Conservation (phyloP, 2,329 filamentous ascomycete genomes). For the Venturia pyrina region DNA sequence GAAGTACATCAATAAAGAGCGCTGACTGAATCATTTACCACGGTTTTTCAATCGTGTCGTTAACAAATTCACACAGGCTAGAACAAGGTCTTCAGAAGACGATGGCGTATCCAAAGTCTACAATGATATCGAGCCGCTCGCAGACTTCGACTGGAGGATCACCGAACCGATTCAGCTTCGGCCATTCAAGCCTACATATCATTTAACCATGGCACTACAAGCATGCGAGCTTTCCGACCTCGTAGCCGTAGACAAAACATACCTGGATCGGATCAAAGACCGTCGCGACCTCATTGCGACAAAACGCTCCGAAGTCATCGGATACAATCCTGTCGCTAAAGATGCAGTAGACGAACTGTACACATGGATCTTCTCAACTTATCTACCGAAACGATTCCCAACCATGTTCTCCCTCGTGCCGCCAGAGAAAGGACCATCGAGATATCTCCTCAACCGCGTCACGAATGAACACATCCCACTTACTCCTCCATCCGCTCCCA, state of each 20-base stretch:
- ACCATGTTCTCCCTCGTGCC: constrained; percentile 37
- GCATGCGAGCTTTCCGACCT: constrained; percentile 44
- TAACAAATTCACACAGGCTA: background rate
- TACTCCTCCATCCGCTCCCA: constrained; percentile 22
- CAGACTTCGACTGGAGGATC: constrained; percentile 40
- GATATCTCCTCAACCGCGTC: constrained; percentile 34
- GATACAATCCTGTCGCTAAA: constrained; percentile 26
- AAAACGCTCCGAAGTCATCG: constrained; percentile 32
- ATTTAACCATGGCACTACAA: constrained; percentile 53
- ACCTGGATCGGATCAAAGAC: constrained; percentile 40
- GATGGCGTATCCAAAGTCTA: constrained; percentile 22
- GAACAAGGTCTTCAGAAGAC: background rate
- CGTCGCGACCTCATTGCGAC: constrained; percentile 38
- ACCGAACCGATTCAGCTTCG: constrained; percentile 44
- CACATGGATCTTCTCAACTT: constrained; percentile 41
- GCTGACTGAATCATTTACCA: background rate
- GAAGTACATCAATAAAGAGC: too few species aligned
- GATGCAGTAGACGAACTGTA: constrained; percentile 48
- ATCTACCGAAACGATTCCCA: constrained; percentile 49
- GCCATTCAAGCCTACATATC: constrained; percentile 51
- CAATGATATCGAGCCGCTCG: constrained; percentile 34
- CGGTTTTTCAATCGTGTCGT: background rate
- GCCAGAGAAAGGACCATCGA: constrained; percentile 13
- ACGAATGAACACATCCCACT: constrained; percentile 35
- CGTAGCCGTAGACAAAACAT: constrained; percentile 50